These are phyloP conservation scores for Fusarium caatingaense DNA, from an alignment of 2,329 filamentous ascomycete species.

Conservation along the genomic window DNA sequence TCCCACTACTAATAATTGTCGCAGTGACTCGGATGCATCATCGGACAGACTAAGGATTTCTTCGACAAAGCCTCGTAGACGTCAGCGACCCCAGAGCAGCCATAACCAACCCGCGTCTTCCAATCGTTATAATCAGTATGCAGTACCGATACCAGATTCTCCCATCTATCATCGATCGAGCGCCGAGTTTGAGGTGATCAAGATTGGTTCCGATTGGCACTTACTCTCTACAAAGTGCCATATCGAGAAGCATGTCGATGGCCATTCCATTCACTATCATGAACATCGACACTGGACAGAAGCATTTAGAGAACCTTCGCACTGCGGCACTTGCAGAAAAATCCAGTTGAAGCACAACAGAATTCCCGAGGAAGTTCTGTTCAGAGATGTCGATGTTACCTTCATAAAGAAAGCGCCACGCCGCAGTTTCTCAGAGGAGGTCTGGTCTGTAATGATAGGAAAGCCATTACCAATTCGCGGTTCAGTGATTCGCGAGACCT, in stretches of 20 bases:
- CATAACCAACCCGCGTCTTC: too few species aligned
- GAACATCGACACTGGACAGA: slow-evolving; percentile 5
- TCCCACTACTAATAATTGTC: background rate
- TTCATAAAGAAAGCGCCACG: background rate
- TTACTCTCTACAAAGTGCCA: slow-evolving; percentile 13
- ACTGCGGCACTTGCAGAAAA: background rate
- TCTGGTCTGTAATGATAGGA: background rate
- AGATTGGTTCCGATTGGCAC: background rate
- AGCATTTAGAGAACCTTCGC: background rate
- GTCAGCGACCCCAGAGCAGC: background rate
- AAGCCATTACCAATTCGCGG: background rate
- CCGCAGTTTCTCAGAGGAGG: background rate
- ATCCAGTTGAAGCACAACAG: background rate
- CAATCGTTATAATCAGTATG: background rate
- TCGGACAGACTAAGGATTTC: background rate
- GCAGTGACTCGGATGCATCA: too few species aligned
- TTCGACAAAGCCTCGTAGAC: background rate
- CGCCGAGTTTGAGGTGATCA: background rate
- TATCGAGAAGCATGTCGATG: background rate
- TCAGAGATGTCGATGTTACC: background rate
- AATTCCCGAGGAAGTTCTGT: background rate
- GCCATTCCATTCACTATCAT: background rate
- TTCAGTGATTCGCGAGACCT: background rate
- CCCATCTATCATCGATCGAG: background rate
- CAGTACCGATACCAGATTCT: too few species aligned